These are phyloP conservation scores for Fusarium albosuccineum DNA, from an alignment of 2,329 filamentous ascomycete species.

Conservation along the genomic window DNA sequence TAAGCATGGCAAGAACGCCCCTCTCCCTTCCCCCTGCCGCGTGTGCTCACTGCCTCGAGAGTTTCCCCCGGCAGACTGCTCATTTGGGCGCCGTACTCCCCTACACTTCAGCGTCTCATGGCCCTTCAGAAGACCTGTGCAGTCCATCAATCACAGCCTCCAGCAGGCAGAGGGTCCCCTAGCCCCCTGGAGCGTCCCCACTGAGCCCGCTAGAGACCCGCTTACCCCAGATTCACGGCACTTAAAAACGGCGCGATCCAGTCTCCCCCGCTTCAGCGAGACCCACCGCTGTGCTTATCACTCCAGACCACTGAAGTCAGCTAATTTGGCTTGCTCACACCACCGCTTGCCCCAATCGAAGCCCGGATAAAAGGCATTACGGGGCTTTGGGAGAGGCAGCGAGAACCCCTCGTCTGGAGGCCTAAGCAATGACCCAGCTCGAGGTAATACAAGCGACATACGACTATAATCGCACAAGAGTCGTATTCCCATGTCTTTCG, in stretches of 20 bases:
- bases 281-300: conserved; percentile 17
- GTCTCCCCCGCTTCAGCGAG: conserved; percentile 25
- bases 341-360: conserved; percentile 6
- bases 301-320: conserved; percentile 13
- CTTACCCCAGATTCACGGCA: conserved; percentile 40
- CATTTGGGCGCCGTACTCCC: neutral
- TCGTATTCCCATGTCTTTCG: too few species aligned
- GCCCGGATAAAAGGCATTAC: conserved; percentile 18
- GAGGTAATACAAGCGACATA: neutral
- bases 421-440: neutral
- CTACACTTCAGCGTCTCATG: conserved; percentile 18
- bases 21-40: conserved; percentile 2
- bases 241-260: conserved; percentile 19
- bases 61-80: conserved; percentile 4
- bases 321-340: conserved; percentile 8
- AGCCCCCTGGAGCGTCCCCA: conserved; percentile 29
- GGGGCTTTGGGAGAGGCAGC: neutral
- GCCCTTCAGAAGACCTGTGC: conserved; percentile 23
- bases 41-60: neutral
- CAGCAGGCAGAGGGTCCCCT: conserved; percentile 16
- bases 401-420: neutral
- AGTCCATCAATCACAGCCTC: conserved; percentile 19
- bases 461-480: too few species aligned
- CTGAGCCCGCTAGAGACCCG: conserved; percentile 32
- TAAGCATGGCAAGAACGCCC: conserved; percentile 9